Conservation (phyloP, 139 green algal genomes). For the Volvox africanus region DNA sequence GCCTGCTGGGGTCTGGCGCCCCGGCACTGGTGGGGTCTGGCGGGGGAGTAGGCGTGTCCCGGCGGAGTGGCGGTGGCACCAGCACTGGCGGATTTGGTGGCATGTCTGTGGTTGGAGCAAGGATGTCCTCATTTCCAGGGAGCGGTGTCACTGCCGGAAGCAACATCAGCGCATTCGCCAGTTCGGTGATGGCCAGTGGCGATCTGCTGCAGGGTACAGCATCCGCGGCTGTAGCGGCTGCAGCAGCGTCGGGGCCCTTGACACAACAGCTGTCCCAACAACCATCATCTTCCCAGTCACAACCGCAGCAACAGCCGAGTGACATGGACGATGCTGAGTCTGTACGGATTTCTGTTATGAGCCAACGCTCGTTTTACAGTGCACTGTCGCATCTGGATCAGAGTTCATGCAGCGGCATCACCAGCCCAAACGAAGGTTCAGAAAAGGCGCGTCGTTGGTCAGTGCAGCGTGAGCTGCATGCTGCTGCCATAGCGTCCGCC, state of each 20-base stretch:
- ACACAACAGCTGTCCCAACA: neutral
- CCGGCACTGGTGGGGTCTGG: neutral
- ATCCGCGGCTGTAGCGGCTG: no score
- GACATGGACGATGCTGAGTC: slow-evolving; percentile 36
- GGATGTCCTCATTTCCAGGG: neutral
- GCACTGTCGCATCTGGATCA: slow-evolving; percentile 11
- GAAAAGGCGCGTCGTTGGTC: slow-evolving; percentile 24
- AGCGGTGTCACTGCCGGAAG: neutral
- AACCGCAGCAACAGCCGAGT: neutral
- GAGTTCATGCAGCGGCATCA: slow-evolving; percentile 15
- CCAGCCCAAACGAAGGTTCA: slow-evolving; percentile 18
- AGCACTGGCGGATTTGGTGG: neutral
- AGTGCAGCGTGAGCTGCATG: slow-evolving; percentile 14
- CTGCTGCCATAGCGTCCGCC: slow-evolving; percentile 31
- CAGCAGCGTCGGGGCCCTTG: neutral
- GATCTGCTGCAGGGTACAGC: neutral
- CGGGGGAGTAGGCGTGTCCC: neutral
- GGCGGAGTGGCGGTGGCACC: neutral
- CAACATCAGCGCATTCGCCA: neutral
- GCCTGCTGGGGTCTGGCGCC: neutral
- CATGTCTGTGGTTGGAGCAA: neutral
- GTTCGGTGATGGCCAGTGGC: neutral
- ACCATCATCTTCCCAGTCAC: neutral
- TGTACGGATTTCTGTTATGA: slow-evolving; percentile 37
- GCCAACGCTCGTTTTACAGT: slow-evolving; percentile 39